Conservation (phyloP, 2,329 filamentous ascomycete genomes). For the Colletotrichum somersetense region DNA sequence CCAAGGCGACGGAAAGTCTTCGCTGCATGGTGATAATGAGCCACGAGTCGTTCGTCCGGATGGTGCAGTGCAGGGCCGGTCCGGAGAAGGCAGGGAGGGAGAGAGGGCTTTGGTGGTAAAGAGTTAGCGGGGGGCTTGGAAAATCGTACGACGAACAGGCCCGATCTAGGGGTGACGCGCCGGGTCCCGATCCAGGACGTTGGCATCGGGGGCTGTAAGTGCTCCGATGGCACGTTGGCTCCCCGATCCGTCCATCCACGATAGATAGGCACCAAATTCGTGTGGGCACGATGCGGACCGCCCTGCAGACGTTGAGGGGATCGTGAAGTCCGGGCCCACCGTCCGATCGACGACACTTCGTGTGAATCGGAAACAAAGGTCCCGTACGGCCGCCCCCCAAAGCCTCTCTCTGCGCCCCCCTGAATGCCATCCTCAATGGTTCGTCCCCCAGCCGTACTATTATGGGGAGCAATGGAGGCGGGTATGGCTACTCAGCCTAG, state of each 20-base stretch:
- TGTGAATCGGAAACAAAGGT: slow-evolving; percentile 34
- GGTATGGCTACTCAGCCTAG: neutral
- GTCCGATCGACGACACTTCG: slow-evolving; percentile 32
- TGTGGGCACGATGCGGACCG: slow-evolving; percentile 33
- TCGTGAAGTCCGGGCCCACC: slow-evolving; percentile 34
- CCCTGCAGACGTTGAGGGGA: slow-evolving; percentile 30
- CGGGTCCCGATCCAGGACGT: slow-evolving; percentile 18
- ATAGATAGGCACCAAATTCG: slow-evolving; percentile 19
- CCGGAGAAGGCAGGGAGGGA: neutral
- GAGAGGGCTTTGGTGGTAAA: neutral
- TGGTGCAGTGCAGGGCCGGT: slow-evolving; percentile 14
- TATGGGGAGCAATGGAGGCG: neutral
- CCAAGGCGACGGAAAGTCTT: neutral
- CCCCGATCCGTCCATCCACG: slow-evolving; percentile 30
- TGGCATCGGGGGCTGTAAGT: slow-evolving; percentile 33
- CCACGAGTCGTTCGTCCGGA: slow-evolving; percentile 23
- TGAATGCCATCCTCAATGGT: neutral
- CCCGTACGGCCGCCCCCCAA: too few species aligned
- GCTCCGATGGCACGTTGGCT: slow-evolving; percentile 36
- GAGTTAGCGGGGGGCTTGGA: neutral
- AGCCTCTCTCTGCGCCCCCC: neutral
- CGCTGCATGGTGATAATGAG: neutral
- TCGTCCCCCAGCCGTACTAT: neutral
- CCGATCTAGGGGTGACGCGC: slow-evolving; percentile 27
- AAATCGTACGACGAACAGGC: neutral